Conservation (phyloP, 176 grass and related monocot genomes). For the Calamus simplicifolius region DNA sequence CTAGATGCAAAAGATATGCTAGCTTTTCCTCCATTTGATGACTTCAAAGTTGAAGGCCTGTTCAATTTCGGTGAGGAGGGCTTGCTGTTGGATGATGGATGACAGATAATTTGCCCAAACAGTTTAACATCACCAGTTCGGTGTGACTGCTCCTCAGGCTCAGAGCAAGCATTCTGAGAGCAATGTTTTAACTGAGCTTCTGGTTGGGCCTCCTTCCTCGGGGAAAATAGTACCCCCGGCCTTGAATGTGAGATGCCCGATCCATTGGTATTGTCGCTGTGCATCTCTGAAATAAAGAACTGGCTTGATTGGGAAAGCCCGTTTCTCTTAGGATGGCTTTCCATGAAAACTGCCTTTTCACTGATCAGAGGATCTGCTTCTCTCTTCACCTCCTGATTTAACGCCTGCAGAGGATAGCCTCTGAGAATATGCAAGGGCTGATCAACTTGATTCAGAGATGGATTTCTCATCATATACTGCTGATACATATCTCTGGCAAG, state of each 20-base stretch:
- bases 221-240: constrained; percentile 13
- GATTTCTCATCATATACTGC: constrained; percentile 30
- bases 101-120: constrained; percentile 54
- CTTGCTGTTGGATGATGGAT: constrained; percentile 28
- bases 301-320: constrained; percentile 29
- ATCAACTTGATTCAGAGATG: constrained; percentile 29
- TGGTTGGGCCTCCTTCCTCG: background rate
- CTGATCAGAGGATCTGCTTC: constrained; percentile 16
- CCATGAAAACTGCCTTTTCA: constrained; percentile 24
- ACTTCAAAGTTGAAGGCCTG: constrained; percentile 2
- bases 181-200: constrained; percentile 22
- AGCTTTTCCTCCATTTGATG: constrained; percentile 25
- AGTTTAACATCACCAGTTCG: constrained; percentile 70
- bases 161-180: constrained; percentile 23
- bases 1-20: constrained; percentile 27
- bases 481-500: constrained; percentile 32
- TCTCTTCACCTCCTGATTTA: constrained; percentile 23
- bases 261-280: constrained; percentile 32
- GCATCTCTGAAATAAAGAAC: constrained; percentile 32
- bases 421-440: constrained; percentile 20
- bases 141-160: constrained; percentile 34
- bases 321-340: constrained; percentile 17
- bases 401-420: constrained; percentile 31
- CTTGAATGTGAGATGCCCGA: background rate
- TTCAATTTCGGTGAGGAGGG: constrained; percentile 17